These are phyloP conservation scores for Pythium inflatum DNA, from an alignment of 352 stramenopile species.

Conservation along the genomic window DNA sequence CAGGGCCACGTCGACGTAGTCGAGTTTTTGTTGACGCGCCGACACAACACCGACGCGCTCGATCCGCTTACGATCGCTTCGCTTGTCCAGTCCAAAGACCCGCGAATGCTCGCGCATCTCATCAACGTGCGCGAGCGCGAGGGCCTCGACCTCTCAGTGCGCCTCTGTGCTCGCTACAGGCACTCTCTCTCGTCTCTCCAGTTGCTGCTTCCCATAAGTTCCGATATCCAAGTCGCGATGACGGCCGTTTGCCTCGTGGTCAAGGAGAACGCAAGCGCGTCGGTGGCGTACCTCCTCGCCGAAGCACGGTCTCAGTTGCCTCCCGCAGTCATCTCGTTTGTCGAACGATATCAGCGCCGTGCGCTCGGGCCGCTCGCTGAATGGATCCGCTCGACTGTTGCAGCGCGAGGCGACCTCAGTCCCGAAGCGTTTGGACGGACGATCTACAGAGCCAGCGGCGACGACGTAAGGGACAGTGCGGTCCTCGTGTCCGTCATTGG, in stretches of 20 bases:
- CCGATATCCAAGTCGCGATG: background rate
- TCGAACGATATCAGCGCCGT: background rate
- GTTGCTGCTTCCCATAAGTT: constrained; percentile 10
- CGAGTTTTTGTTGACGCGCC: constrained; percentile 5
- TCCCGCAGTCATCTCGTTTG: background rate
- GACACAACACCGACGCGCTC: background rate
- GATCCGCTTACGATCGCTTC: background rate
- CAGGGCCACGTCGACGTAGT: background rate
- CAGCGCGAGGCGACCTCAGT: too few species aligned
- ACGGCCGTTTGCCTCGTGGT: background rate
- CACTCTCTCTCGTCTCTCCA: background rate
- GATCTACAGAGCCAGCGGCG: background rate
- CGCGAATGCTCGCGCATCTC: background rate
- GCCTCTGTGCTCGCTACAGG: background rate
- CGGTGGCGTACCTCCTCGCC: constrained; percentile 10
- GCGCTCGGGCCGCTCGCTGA: constrained; percentile 1
- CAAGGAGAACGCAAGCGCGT: background rate
- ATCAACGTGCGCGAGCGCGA: constrained; percentile 1
- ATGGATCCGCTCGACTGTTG: too few species aligned
- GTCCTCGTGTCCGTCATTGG: background rate
- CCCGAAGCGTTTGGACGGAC: too few species aligned
- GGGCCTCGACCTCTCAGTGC: background rate
- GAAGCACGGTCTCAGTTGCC: background rate
- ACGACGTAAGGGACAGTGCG: constrained; percentile 10
- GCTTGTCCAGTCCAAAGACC: constrained; percentile 11